Evolutionary conservation across 768 basidiomycete species (phyloP).

Genomic region (Infundibulicybe gibba): DNA sequence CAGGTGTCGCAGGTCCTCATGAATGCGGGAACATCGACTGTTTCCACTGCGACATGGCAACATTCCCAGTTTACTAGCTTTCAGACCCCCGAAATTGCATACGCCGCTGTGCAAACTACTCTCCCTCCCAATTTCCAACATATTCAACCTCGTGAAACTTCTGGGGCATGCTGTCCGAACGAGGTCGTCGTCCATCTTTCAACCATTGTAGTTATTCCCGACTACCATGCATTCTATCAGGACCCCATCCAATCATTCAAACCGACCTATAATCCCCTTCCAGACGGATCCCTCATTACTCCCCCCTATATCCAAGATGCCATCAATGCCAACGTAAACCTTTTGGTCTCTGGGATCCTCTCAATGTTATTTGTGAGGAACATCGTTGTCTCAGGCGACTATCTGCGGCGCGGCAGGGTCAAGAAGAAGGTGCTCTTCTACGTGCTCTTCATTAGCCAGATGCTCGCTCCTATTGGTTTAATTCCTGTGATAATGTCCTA

Average conservation of each 20-base stretch:
- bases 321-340: slow-evolving; percentile 30
- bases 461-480: slow-evolving; percentile 42
- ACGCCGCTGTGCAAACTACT: slow-evolving; percentile 6
- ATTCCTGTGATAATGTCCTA: slow-evolving; percentile 43
- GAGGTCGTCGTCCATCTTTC: slow-evolving; percentile 46
- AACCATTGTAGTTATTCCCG: slow-evolving; percentile 44
- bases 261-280: slow-evolving; percentile 41
- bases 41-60: slow-evolving; percentile 9
- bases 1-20: slow-evolving; percentile 10
- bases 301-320: slow-evolving; percentile 44
- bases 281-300: slow-evolving; percentile 59
- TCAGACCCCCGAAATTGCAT: too few species aligned
- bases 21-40: slow-evolving; percentile 16
- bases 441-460: slow-evolving; percentile 50
- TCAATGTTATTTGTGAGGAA: slow-evolving; percentile 51
- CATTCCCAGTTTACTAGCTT: not conserved
- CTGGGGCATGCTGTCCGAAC: slow-evolving; percentile 31
- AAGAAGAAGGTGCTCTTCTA: slow-evolving; percentile 60
- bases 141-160: slow-evolving; percentile 28
- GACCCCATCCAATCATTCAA: slow-evolving; percentile 39
- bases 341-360: slow-evolving; percentile 47
- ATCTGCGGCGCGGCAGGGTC: slow-evolving; percentile 49
- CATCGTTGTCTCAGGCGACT: slow-evolving; percentile 44
- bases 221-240: slow-evolving; percentile 42
- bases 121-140: slow-evolving; percentile 11